Conservation (phyloP, 2,329 filamentous ascomycete genomes). For the Simplicillium sp. region DNA sequence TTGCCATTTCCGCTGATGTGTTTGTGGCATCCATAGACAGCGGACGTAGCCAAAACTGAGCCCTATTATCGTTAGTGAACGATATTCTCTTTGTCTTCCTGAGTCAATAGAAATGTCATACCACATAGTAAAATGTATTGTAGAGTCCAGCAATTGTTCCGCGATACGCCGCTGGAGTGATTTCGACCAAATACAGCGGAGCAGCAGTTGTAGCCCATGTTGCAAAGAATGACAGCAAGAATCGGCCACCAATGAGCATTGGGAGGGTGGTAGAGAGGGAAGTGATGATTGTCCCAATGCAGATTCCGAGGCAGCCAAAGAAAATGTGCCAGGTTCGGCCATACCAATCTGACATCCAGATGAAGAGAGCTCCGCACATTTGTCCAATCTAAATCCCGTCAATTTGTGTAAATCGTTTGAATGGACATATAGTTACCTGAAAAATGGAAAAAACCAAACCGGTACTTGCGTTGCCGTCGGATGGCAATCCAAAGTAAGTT, state of each 20-base stretch:
- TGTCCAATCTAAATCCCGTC: conserved; percentile 22
- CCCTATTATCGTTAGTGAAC: conserved; percentile 6
- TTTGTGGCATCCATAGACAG: conserved; percentile 19
- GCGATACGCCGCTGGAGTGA: conserved; percentile 48
- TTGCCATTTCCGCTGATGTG: conserved; percentile 11
- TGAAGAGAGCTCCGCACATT: conserved; percentile 30
- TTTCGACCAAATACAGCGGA: conserved; percentile 51
- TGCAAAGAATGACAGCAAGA: conserved; percentile 42
- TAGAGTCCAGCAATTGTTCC: conserved; percentile 48
- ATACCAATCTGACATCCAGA: conserved; percentile 32
- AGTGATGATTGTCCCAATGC: conserved; percentile 39
- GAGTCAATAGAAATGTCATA: neutral
- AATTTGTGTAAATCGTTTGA: too few species aligned
- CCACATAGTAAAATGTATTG: conserved; percentile 33
- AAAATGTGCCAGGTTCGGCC: conserved; percentile 32
- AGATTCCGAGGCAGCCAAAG: conserved; percentile 35
- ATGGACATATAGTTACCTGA: conserved; percentile 7
- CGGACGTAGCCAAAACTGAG: conserved; percentile 19
- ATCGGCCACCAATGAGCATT: conserved; percentile 42
- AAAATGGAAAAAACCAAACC: conserved; percentile 35
- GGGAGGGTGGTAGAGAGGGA: conserved; percentile 30
- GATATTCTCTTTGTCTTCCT: too few species aligned
- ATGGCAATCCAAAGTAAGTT: conserved; percentile 24
- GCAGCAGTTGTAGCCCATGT: conserved; percentile 46
- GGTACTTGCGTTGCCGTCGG: conserved; percentile 25